Evolutionary conservation across 1,284 basidiomycete species (phyloP), one percentile per base, ranked within the genome.

Genomic region (Cystobasidium pallidum): DNA sequence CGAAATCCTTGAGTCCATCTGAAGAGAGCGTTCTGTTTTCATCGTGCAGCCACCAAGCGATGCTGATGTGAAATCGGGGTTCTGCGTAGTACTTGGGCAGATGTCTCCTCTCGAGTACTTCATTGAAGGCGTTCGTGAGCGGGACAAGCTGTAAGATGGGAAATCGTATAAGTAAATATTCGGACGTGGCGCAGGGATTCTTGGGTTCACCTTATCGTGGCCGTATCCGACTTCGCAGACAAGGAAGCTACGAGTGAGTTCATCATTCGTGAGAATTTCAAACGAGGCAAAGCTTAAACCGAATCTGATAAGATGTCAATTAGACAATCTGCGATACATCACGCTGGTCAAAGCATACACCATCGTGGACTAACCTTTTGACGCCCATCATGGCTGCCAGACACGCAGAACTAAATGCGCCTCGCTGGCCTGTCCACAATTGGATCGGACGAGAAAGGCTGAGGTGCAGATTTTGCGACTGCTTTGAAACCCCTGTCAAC

Each of bases 1-100:
- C 45, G 13, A 70, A 2, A 26, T n/a, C 34, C 28, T 30, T 43
- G 6, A 67, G 47, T n/a, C n/a, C 55, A 28, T 59, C 54, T 57
- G 54, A 3, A 4, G 54, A 34, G 7, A 54, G 26, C 6, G 28
- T 43, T 13, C 52, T 49, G 2, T 34, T 30, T 2, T 52, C 39
- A 39, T 70, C 24, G 11, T 71, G 73, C 19, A 74, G 51, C 66
- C 66, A 67, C 91, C 91, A 92, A 10, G 86, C 90, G 66, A 93
- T 85, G 0, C 91, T 92, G 13, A 87, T 85, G 78, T 93, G 91
- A 77, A 91, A 92, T 36, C 86, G 85, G 19, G 91, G 89, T 49
- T 85, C 82, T 26, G 82, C 77, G 79, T 93, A 92, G 80, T 89
- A 92, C 66, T 85, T 84, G 76, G 87, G 86, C 74, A 92, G 89